Conservation (phyloP, 306 rosid genomes). For the Fragaria nilgerrensis region DNA sequence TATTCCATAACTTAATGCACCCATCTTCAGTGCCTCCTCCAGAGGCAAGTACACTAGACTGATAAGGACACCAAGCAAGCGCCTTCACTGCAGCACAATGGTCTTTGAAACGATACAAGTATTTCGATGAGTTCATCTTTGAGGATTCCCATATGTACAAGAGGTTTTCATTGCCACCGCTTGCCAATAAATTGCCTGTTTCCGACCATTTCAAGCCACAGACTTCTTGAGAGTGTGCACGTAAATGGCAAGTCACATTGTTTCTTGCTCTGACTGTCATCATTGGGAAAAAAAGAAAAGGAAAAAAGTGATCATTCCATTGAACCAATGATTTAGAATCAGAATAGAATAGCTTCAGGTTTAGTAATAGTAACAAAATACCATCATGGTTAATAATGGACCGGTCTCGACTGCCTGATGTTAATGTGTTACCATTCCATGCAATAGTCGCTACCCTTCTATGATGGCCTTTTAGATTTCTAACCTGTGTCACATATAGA, state of each 20-base stretch:
- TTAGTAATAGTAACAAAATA: slow-evolving; percentile 11
- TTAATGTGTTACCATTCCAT: slow-evolving; percentile 66
- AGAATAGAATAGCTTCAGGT: neutral
- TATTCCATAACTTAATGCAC: slow-evolving; percentile 70
- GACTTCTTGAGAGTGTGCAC: slow-evolving; percentile 54
- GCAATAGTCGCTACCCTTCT: slow-evolving; percentile 48
- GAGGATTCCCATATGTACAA: slow-evolving; percentile 68
- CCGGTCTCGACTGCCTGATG: slow-evolving; percentile 78
- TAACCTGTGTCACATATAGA: slow-evolving; percentile 38
- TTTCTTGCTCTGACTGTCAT: slow-evolving; percentile 54
- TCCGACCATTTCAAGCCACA: slow-evolving; percentile 80
- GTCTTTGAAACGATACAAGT: slow-evolving; percentile 54
- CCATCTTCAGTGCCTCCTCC: slow-evolving; percentile 82
- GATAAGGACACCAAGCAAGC: slow-evolving; percentile 83
- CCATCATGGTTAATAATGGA: slow-evolving; percentile 71
- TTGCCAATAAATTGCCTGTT: slow-evolving; percentile 64
- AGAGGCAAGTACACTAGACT: slow-evolving; percentile 59
- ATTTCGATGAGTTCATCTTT: slow-evolving; percentile 62
- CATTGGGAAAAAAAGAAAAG: neutral
- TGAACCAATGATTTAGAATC: slow-evolving; percentile 1
- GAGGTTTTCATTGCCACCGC: slow-evolving; percentile 79
- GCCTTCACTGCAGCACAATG: slow-evolving; percentile 79
- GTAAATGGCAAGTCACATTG: slow-evolving; percentile 38
- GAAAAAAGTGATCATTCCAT: neutral
- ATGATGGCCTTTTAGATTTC: slow-evolving; percentile 50